Evolutionary conservation across 306 rosid species (phyloP), one percentile per base, ranked within the genome.

Genomic region (Vigna angularis): DNA sequence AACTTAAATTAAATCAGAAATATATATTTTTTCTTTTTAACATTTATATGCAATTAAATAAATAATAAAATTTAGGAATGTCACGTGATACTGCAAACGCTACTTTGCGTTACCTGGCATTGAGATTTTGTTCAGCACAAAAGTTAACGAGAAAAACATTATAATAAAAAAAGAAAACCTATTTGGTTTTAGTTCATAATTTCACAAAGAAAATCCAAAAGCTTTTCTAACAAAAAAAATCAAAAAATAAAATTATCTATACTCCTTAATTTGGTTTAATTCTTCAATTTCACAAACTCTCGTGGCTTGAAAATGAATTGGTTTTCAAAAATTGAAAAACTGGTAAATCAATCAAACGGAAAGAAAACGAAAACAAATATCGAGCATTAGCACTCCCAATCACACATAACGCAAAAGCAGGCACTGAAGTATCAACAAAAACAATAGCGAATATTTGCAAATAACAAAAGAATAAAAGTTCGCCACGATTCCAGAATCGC

Each of bases 311-410:
- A 0, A 40, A 40, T 34, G 3, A 57, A 22, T 15, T 14, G 66
- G 16, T 57, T 73, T 73, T 24, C 8, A 9, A 73, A 73, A 57
- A 40, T 40, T 6, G 42, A 40, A 52, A 11, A 73, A 40, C 55
- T 9, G 28, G 11, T 57, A 38, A 52, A 45, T 45, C 16, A 30
- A 48, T 56, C 49, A 67, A 55, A 55, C 11, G n/a, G 16, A 42
- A 53, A 6, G 59, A 56, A 34, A 75, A 32, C 20, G 44, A 56
- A 32, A 74, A 30, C 15, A 56, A 14, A 77, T 22, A 20, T 26
- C 9, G 4, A 38, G 9, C 26, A 49, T 15, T 18, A 64, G 3
- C 48, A 6, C 36, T 44, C 14, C 4, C 24, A 48, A 69, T 48
- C 61, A 28, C 28, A 28, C 44, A 10, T 1, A 11, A 34, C 18